Conservation (phyloP, 1,284 basidiomycete species). For the Testicularia cyperi region DNA sequence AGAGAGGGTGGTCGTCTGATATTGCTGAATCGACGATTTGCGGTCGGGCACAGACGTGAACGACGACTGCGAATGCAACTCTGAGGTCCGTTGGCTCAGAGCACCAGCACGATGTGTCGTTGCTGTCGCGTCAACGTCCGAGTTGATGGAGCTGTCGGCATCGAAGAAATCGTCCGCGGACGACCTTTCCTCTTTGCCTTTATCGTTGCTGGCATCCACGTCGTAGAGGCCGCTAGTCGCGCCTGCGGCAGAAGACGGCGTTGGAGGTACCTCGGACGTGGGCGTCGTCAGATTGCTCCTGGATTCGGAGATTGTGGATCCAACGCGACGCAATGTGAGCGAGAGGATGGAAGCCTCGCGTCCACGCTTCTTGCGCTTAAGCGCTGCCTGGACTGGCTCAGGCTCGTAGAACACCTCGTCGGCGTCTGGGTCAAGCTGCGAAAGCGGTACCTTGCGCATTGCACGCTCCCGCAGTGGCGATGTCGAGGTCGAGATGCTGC, state of each 20-base stretch:
- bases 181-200: too few species aligned
- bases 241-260: too few species aligned
- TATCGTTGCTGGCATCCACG: too few species aligned
- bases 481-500: constrained; percentile 4
- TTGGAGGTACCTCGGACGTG: background rate
- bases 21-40: constrained; percentile 19
- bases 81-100: constrained; percentile 15
- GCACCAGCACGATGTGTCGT: too few species aligned
- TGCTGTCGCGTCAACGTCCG: too few species aligned
- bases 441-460: constrained; percentile 27
- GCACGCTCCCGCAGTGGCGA: constrained; percentile 20
- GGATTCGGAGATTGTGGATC: constrained; percentile 41
- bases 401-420: constrained; percentile 49
- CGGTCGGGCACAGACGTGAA: constrained; percentile 30
- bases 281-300: constrained; percentile 5
- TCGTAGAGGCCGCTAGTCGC: too few species aligned
- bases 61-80: constrained; percentile 28
- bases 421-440: constrained; percentile 42
- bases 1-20: constrained; percentile 12
- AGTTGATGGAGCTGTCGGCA: too few species aligned
- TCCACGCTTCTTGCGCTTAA: constrained; percentile 50
- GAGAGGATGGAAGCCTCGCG: constrained; percentile 49
- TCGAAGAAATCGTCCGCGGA: too few species aligned
- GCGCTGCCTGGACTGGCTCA: constrained; percentile 35
- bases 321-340: constrained; percentile 42